Percentiles rank a stretch among this genome's conserved stretches.
phyloP scores from a whole-genome alignment of 1,139 yeast genomes.

The Pichia sp. region DNA sequence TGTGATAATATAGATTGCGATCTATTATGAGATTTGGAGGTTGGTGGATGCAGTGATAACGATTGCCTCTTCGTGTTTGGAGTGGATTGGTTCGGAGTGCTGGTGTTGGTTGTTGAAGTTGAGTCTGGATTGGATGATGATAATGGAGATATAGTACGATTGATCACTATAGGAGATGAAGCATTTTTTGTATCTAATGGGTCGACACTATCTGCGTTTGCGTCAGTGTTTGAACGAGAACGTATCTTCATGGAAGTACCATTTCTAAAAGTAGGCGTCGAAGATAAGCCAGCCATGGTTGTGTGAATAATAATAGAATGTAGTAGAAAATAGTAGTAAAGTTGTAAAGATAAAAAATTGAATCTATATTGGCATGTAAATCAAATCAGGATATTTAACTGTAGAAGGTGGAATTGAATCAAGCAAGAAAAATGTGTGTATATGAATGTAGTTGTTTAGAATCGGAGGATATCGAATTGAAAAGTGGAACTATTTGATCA shows the following conservation, averaged over 20 bases:
- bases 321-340: neutral
- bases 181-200: neutral
- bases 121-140: neutral
- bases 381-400: too few species aligned
- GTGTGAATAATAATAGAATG: neutral
- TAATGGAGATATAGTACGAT: neutral
- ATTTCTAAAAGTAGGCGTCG: slow-evolving; percentile 1
- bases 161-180: neutral
- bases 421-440: too few species aligned
- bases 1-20: slow-evolving; percentile 9
- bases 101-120: neutral
- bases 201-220: neutral
- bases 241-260: slow-evolving; percentile 6
- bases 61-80: slow-evolving; percentile 2
- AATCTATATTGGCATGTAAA: too few species aligned
- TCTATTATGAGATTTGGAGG: neutral
- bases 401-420: too few species aligned
- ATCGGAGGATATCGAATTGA: too few species aligned
- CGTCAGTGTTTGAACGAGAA: slow-evolving; percentile 11
- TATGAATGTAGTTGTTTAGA: too few species aligned
- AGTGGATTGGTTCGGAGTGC: neutral
- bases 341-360: neutral
- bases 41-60: neutral
- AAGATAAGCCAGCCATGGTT: slow-evolving; percentile 4
- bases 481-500: too few species aligned